Percentiles rank a stretch among this genome's conserved stretches.
Evolutionary conservation across 23 red algal genomes (phyloP).

Genomic region (Porphyridium purpureum): DNA sequence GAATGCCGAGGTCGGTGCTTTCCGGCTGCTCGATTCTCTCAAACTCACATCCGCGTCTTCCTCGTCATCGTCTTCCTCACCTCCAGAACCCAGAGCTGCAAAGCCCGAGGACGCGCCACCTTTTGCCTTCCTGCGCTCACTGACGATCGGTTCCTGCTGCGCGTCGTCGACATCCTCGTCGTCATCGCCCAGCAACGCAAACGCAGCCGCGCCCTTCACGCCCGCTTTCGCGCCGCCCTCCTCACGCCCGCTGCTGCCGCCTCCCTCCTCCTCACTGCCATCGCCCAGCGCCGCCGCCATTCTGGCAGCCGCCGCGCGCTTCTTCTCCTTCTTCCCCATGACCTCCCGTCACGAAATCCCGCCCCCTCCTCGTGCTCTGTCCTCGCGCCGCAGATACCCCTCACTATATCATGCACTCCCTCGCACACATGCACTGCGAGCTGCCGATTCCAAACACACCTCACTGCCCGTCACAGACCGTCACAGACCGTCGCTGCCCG

Average conservation of each 20-base stretch:
- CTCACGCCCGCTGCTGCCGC: constrained; percentile 14
- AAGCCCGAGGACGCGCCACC: neutral
- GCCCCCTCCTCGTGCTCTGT: too few species aligned
- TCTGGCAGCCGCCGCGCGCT: constrained; percentile 20
- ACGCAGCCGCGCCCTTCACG: neutral
- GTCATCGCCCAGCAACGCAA: neutral
- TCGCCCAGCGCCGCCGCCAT: constrained; percentile 28
- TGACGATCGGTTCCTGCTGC: neutral
- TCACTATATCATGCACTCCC: too few species aligned
- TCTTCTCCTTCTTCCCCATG: constrained; percentile 56
- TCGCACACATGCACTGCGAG: too few species aligned
- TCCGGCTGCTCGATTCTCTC: too few species aligned
- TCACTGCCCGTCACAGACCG: too few species aligned
- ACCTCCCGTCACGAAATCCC: constrained; percentile 1
- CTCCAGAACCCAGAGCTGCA: constrained; percentile 2
- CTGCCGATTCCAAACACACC: too few species aligned
- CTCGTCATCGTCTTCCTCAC: constrained; percentile 1
- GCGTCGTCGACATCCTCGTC: neutral
- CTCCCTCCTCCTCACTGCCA: constrained; percentile 1
- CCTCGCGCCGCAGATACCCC: too few species aligned
- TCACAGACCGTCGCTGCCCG: too few species aligned
- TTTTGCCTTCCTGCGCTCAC: neutral
- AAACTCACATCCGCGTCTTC: too few species aligned
- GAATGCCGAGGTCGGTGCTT: too few species aligned
- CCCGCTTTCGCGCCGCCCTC: neutral